A percentile compares a stretch with the other conserved stretches of the same genome.
These are phyloP conservation scores for Coemansia sp. DNA, from an alignment of 192 early-diverging fungal species.

Conservation along the genomic window DNA sequence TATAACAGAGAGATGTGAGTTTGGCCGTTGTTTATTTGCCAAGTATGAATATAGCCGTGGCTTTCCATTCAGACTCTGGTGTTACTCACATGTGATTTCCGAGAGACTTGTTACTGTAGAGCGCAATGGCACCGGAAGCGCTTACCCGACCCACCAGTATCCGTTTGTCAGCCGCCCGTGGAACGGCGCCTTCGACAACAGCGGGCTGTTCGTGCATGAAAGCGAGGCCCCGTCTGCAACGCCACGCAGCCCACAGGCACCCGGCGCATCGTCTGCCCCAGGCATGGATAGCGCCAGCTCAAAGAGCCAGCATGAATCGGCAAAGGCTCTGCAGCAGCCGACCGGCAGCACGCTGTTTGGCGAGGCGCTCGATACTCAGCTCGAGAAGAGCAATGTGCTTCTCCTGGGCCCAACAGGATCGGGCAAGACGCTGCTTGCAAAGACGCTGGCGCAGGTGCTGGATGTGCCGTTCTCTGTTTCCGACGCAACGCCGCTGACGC, in stretches of 20 bases:
- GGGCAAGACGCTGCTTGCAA: conserved; percentile 79
- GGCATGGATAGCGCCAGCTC: not conserved
- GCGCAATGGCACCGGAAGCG: conserved; percentile 39
- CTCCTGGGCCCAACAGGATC: conserved; percentile 85
- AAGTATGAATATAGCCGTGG: not conserved
- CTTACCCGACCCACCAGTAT: conserved; percentile 43
- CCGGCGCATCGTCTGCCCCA: not conserved
- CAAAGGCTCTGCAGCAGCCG: not conserved
- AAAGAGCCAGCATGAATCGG: not conserved
- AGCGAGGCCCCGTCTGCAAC: not conserved
- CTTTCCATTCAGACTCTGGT: not conserved
- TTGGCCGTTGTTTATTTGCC: too few species aligned
- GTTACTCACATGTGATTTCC: not conserved
- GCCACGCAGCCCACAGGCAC: not conserved
- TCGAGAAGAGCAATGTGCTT: conserved; percentile 91
- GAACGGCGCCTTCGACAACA: conserved; percentile 46
- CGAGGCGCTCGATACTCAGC: conserved; percentile 50
- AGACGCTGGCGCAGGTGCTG: conserved; percentile 78
- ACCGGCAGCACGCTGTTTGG: not conserved
- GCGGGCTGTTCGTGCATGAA: conserved; percentile 32
- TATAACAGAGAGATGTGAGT: too few species aligned
- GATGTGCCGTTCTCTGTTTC: conserved; percentile 87
- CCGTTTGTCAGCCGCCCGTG: conserved; percentile 44
- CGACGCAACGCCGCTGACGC: conserved; percentile 90
- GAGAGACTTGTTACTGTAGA: conserved; percentile 7